phyloP scores from a whole-genome alignment of 2,329 filamentous ascomycete species.

The Fragosphaeria purpurea region DNA sequence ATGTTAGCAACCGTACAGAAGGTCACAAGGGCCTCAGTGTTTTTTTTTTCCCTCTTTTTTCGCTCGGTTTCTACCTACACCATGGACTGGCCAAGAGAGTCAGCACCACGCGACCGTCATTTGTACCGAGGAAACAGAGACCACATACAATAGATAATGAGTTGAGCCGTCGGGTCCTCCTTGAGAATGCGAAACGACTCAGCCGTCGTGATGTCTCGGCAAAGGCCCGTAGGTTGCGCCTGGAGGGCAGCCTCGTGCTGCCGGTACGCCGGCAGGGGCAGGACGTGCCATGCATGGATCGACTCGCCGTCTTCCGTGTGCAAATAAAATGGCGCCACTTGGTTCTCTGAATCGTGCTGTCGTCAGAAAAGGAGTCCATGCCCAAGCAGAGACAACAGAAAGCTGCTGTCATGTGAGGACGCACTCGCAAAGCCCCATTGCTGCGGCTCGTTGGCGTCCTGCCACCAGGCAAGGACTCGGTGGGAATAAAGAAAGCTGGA shows the following conservation, averaged over 20 bases:
- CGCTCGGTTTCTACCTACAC: constrained; percentile 29
- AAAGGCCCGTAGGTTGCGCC: constrained; percentile 38
- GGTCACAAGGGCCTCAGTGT: too few species aligned
- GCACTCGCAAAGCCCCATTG: constrained; percentile 77
- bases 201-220: constrained; percentile 43
- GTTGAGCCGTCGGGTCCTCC: constrained; percentile 50
- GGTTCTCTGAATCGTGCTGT: constrained; percentile 49
- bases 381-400: neutral
- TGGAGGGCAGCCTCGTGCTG: constrained; percentile 57
- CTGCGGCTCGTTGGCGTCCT: constrained; percentile 66
- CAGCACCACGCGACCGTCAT: constrained; percentile 5
- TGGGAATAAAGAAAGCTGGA: constrained; percentile 73
- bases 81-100: constrained; percentile 42
- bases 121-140: neutral
- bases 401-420: neutral
- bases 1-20: too few species aligned
- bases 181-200: constrained; percentile 52
- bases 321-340: constrained; percentile 78
- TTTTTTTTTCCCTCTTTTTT: too few species aligned
- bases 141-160: constrained; percentile 53
- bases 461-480: constrained; percentile 60
- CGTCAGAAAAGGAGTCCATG: too few species aligned
- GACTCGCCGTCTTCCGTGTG: constrained; percentile 64
- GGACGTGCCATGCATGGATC: constrained; percentile 83
- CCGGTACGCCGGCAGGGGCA: constrained; percentile 68